phyloP scores from a whole-genome alignment of 148 eudicot species.

The Selenicereus undatus region DNA sequence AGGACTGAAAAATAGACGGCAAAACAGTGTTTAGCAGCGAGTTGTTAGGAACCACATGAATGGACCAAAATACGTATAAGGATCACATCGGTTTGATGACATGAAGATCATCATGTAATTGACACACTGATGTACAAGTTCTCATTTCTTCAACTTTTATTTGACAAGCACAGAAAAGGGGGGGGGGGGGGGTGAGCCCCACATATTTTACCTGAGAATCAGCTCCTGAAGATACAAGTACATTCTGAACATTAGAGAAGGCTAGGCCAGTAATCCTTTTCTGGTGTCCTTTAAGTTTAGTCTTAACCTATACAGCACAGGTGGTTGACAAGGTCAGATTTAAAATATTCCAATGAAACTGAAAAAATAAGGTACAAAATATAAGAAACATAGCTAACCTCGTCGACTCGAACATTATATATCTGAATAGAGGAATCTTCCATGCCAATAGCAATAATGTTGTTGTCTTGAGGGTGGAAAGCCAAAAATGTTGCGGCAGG shows the following conservation, averaged over 20 bases:
- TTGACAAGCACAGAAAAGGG: neutral
- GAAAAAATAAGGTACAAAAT: neutral
- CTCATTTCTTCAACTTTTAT: neutral
- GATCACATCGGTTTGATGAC: no score
- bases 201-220: constrained; percentile 62
- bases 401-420: constrained; percentile 79
- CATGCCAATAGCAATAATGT: constrained; percentile 92
- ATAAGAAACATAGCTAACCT: constrained; percentile 36
- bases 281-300: constrained; percentile 74
- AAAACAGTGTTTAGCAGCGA: no score
- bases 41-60: no score
- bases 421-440: constrained; percentile 85
- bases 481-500: constrained; percentile 90
- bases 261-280: constrained; percentile 82
- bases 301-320: constrained; percentile 46
- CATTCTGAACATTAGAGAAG: constrained; percentile 60
- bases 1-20: no score
- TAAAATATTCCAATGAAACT: neutral
- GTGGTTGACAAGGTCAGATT: neutral
- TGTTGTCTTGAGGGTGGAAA: constrained; percentile 85
- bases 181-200: neutral
- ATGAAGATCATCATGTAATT: neutral
- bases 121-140: neutral
- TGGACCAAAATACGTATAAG: no score
- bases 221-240: constrained; percentile 83